Evolutionary conservation across 2,329 filamentous ascomycete genomes (phyloP), one percentile per base, ranked within the genome.

Genomic region (Tolypocladium guangdongense): DNA sequence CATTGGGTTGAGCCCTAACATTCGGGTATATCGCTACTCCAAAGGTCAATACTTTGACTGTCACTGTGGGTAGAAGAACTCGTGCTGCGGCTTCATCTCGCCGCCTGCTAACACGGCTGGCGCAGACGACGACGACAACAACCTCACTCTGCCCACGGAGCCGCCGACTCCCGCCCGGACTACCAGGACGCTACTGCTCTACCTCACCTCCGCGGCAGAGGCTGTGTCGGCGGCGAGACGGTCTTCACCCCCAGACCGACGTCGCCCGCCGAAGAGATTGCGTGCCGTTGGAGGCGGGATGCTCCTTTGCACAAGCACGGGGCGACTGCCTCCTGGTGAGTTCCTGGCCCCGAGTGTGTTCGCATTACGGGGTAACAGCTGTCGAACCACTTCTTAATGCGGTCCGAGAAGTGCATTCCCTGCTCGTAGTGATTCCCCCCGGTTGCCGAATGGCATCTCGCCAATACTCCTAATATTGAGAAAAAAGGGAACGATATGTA

Each of bases 141-240:
- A 80, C 52, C 69, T 96, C 30, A 77, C 72, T 1, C 72, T 93
- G 46, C 74, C 63, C 3, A 50, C 59, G 4, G 60, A 65, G 22
- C 62, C 61, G 20, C 64, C 67, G 0, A 57, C 64, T 32, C 61
- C 63, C 30, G 68, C 64, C 32, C 63, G 66, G 35, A 96, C 92
- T 6, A 96, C 90, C 0, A 96, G 91, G 90, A 96, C 92, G 0
- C 74, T 96, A 6, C 77, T 96, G 0, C 79, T 96, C 37, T 97
- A 96, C 64, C 78, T 96, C 52, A 93, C 88, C 1, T 89, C 86
- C 1, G 75, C 82, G 2, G 71, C 78, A 1, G 88, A 88, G 7
- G 87, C 4, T 95, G 90, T 62, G 68, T 80, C 24, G 92, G 92
- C 24, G 92, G 92, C 35, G 89, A 96, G 69, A 96, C 92, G 0